These are phyloP conservation scores for Talaromyces sp. DNA, from an alignment of 2,329 filamentous ascomycete species.

Conservation along the genomic window DNA sequence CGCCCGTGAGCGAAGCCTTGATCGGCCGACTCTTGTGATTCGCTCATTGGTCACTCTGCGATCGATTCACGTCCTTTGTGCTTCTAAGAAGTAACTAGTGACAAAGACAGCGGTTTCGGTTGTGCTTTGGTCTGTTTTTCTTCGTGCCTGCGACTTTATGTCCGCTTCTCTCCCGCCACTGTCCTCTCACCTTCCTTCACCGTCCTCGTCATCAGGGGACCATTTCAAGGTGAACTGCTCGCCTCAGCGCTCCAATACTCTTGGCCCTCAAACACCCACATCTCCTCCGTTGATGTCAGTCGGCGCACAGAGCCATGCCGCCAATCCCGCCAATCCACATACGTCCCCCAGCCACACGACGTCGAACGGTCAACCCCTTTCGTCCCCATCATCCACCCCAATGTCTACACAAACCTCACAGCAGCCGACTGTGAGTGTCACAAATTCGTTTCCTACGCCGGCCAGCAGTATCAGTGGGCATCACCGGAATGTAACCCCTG, in stretches of 20 bases:
- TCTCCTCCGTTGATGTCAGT: slow-evolving; percentile 49
- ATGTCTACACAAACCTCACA: slow-evolving; percentile 42
- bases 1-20: slow-evolving; percentile 12
- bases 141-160: slow-evolving; percentile 23
- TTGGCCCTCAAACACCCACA: slow-evolving; percentile 35
- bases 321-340: slow-evolving; percentile 41
- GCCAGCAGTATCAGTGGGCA: slow-evolving; percentile 42
- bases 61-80: slow-evolving; percentile 4
- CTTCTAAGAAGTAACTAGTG: background rate
- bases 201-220: slow-evolving; percentile 38
- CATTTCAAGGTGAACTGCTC: slow-evolving; percentile 32
- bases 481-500: slow-evolving; percentile 23
- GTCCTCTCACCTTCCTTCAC: slow-evolving; percentile 35
- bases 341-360: slow-evolving; percentile 42
- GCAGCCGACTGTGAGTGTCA: slow-evolving; percentile 34
- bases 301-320: slow-evolving; percentile 46
- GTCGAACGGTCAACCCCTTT: slow-evolving; percentile 35
- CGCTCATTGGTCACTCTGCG: slow-evolving; percentile 10
- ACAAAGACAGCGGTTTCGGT: background rate
- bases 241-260: slow-evolving; percentile 25
- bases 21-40: slow-evolving; percentile 10
- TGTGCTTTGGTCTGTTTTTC: background rate
- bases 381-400: slow-evolving; percentile 37
- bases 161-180: slow-evolving; percentile 31
- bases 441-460: slow-evolving; percentile 42